Evolutionary conservation across 1,284 basidiomycete genomes (phyloP).

Genomic region (Sutorius eximius): DNA sequence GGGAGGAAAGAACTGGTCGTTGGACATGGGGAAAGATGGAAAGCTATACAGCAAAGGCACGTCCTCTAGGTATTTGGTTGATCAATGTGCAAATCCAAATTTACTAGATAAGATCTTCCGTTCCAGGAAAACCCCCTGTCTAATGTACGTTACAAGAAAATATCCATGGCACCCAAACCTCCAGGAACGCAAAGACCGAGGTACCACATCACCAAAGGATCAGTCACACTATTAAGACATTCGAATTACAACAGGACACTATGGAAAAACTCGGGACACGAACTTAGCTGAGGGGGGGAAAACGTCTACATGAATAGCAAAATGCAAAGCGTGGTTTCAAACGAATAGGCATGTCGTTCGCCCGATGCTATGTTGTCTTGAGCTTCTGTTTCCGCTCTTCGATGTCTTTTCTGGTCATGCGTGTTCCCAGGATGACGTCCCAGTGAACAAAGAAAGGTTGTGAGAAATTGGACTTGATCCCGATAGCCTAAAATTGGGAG

Average conservation of each 20-base stretch:
- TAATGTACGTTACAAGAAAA: neutral
- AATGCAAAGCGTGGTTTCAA: neutral
- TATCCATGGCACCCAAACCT: too few relatives aligned
- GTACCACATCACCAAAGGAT: neutral
- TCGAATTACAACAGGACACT: conserved; percentile 24
- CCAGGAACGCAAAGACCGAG: neutral
- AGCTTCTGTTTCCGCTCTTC: conserved; percentile 42
- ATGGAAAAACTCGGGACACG: conserved; percentile 1
- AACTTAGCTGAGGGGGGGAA: neutral
- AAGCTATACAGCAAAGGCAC: neutral
- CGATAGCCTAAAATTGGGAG: conserved; percentile 59
- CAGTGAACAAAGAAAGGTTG: conserved; percentile 94
- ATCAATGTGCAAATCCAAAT: neutral
- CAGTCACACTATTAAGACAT: conserved; percentile 18
- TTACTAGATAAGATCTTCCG: conserved; percentile 3
- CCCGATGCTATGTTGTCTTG: conserved; percentile 25
- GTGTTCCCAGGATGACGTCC: conserved; percentile 79
- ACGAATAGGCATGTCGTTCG: neutral
- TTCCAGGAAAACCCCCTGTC: conserved; percentile 5
- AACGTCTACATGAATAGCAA: conserved; percentile 1
- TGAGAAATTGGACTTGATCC: conserved; percentile 95
- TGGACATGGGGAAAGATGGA: conserved; percentile 21
- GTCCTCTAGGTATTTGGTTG: too few relatives aligned
- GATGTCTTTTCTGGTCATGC: conserved; percentile 74
- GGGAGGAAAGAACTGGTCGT: conserved; percentile 45